Evolutionary conservation across 306 rosid genomes (phyloP).

Genomic region (Vigna unguiculata): DNA sequence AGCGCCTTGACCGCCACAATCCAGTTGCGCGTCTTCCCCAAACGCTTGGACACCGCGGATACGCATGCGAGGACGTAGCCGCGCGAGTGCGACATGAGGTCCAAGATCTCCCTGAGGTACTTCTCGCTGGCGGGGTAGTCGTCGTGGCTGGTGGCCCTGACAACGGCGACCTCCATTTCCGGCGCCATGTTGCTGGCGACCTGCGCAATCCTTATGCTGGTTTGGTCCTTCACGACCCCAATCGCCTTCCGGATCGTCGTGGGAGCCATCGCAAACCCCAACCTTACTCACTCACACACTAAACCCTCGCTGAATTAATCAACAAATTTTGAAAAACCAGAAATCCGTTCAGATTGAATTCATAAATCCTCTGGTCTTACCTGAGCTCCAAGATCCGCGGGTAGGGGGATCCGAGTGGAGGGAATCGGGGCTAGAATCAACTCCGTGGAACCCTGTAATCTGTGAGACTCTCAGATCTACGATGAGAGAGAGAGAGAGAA

Average conservation of each 20-base stretch:
- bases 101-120: slow-evolving; percentile 77
- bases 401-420: slow-evolving; percentile 32
- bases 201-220: slow-evolving; percentile 95
- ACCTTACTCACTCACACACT: background rate
- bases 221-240: slow-evolving; percentile 98
- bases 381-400: slow-evolving; percentile 57
- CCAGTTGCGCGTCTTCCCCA: slow-evolving; percentile 97
- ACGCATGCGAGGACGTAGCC: slow-evolving; percentile 83
- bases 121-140: slow-evolving; percentile 95
- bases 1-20: slow-evolving; percentile 90
- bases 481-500: background rate
- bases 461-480: slow-evolving; percentile 39
- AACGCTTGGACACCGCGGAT: slow-evolving; percentile 76
- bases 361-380: slow-evolving; percentile 27
- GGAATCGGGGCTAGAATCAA: slow-evolving; percentile 7
- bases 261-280: slow-evolving; percentile 66
- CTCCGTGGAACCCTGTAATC: slow-evolving; percentile 27
- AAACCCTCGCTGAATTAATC: background rate
- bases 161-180: slow-evolving; percentile 94
- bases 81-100: slow-evolving; percentile 76
- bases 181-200: slow-evolving; percentile 96
- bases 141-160: slow-evolving; percentile 93
- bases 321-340: slow-evolving; percentile 27
- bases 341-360: slow-evolving; percentile 32
- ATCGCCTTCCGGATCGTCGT: slow-evolving; percentile 97